These are phyloP conservation scores for Agaricus sinodeliciosus DNA, from an alignment of 768 basidiomycete genomes.

Conservation along the genomic window DNA sequence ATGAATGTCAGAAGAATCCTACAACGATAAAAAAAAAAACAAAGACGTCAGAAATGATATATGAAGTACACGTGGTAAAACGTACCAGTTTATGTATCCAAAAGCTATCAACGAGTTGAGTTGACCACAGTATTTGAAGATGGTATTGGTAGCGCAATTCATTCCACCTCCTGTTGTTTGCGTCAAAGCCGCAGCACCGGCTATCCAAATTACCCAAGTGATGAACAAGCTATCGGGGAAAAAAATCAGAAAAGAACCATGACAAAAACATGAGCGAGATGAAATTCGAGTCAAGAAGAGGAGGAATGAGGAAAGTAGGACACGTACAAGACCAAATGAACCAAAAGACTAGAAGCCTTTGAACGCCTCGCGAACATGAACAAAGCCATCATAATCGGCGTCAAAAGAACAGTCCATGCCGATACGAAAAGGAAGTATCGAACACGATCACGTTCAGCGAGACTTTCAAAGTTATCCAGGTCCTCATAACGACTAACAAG, in stretches of 20 bases:
- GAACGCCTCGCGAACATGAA: slow-evolving; percentile 48
- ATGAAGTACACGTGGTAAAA: slow-evolving; percentile 1
- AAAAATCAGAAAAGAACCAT: not conserved
- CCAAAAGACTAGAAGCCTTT: slow-evolving; percentile 51
- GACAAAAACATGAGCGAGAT: too few species aligned
- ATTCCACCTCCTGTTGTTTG: slow-evolving; percentile 58
- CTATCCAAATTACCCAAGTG: slow-evolving; percentile 77
- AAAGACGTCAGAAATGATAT: too few species aligned
- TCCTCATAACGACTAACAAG: slow-evolving; percentile 55
- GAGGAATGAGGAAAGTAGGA: slow-evolving; percentile 1
- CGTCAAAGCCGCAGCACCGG: slow-evolving; percentile 68
- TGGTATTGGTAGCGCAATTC: slow-evolving; percentile 49
- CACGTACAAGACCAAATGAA: slow-evolving; percentile 60
- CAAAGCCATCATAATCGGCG: slow-evolving; percentile 42
- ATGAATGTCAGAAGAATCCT: too few species aligned
- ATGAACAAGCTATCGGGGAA: slow-evolving; percentile 42
- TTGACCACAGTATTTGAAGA: slow-evolving; percentile 64
- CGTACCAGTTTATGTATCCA: slow-evolving; percentile 70
- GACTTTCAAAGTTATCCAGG: slow-evolving; percentile 43
- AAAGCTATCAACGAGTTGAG: slow-evolving; percentile 72
- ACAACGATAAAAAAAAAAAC: too few species aligned
- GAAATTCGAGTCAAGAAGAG: not conserved
- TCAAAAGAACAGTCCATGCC: slow-evolving; percentile 60
- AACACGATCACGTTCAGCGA: slow-evolving; percentile 51
- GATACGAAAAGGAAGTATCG: slow-evolving; percentile 67